Conservation (phyloP, 1,284 basidiomycete species). For the Naganishia sp. region DNA sequence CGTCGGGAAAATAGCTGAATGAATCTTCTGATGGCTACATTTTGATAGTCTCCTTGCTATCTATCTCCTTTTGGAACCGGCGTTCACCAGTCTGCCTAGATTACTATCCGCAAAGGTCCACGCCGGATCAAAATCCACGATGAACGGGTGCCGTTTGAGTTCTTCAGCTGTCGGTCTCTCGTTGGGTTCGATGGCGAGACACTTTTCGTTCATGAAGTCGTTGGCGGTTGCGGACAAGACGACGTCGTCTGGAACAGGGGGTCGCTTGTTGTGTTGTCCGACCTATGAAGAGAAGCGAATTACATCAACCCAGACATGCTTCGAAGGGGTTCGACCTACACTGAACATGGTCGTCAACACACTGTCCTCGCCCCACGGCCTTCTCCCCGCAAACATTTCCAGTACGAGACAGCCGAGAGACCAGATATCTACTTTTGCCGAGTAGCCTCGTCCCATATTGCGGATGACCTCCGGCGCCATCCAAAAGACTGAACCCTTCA, state of each 20-base stretch:
- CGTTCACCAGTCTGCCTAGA: conserved; percentile 49
- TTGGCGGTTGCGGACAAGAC: conserved; percentile 71
- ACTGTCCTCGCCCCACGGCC: conserved; percentile 91
- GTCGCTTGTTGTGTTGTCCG: conserved; percentile 62
- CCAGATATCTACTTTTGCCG: conserved; percentile 98
- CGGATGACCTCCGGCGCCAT: conserved; percentile 95
- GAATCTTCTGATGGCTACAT: background rate
- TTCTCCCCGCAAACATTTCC: conserved; percentile 95
- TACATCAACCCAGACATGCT: background rate
- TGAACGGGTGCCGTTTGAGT: conserved; percentile 80
- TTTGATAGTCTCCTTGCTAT: background rate
- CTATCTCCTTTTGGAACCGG: conserved; percentile 23
- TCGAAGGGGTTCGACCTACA: conserved; percentile 57
- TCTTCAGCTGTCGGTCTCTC: conserved; percentile 81
- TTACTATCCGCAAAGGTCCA: conserved; percentile 65
- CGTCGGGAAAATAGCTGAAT: no score
- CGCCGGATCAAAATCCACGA: conserved; percentile 64
- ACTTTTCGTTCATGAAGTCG: conserved; percentile 82
- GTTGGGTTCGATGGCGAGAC: conserved; percentile 87
- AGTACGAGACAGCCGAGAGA: conserved; percentile 94
- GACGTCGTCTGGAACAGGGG: conserved; percentile 84
- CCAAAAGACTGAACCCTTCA: conserved; percentile 98
- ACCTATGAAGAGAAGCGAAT: conserved; percentile 21
- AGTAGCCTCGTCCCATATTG: conserved; percentile 75
- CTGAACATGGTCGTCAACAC: conserved; percentile 91